phyloP scores from a whole-genome alignment of 768 basidiomycete species.

The Mycena metata region DNA sequence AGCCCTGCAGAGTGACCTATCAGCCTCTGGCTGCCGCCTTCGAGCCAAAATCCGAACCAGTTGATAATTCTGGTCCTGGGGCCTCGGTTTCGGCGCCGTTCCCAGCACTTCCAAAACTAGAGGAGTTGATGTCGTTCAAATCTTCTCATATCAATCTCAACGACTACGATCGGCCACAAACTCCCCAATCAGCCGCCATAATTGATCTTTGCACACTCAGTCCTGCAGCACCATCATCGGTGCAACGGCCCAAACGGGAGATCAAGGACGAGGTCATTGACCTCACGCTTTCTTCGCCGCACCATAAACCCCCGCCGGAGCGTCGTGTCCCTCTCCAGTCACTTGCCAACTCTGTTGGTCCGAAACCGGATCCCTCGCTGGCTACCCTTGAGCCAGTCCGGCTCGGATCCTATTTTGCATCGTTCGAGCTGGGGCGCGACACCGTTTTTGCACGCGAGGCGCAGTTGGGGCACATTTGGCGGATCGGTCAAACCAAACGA shows the following conservation, averaged over 20 bases:
- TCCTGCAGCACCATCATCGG: neutral
- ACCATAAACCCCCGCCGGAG: neutral
- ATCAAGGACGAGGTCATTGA: neutral
- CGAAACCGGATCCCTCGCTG: neutral
- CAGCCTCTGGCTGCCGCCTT: no score
- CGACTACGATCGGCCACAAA: no score
- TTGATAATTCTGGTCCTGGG: no score
- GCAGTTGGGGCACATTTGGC: conserved; percentile 15
- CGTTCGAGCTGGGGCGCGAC: conserved; percentile 1
- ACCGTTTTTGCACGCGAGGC: conserved; percentile 4
- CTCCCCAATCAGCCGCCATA: no score
- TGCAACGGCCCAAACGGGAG: neutral
- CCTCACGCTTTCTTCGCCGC: neutral
- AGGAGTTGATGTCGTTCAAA: no score
- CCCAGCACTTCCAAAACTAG: no score
- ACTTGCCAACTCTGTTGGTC: neutral
- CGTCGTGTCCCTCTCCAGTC: neutral
- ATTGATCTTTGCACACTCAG: conserved; percentile 20
- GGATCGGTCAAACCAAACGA: conserved; percentile 13
- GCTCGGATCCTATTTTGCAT: conserved; percentile 1
- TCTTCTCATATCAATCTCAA: no score
- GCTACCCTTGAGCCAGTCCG: conserved; percentile 2
- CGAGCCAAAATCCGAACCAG: no score
- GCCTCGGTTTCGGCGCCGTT: no score
- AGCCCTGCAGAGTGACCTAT: no score